Evolutionary conservation across 2,329 filamentous ascomycete species (phyloP).

Genomic region (Thermomyces lanuginosus): DNA sequence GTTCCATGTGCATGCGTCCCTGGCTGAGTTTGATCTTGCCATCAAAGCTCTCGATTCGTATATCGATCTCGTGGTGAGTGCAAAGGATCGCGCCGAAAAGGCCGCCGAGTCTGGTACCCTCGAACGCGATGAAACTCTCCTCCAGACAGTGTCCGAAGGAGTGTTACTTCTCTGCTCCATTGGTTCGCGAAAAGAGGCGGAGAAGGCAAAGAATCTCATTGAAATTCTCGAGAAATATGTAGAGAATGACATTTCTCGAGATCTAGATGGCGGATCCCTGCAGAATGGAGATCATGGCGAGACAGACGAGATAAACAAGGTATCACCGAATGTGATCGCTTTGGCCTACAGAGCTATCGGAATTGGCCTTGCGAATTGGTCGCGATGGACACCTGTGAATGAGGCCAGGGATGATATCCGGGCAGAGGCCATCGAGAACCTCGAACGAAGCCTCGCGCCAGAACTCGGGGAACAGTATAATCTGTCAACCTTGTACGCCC

Average conservation of each 20-base stretch:
- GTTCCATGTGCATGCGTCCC: slow-evolving; percentile 70
- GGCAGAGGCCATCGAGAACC: slow-evolving; percentile 55
- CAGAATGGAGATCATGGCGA: slow-evolving; percentile 8
- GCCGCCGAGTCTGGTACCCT: slow-evolving; percentile 46
- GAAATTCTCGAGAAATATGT: slow-evolving; percentile 60
- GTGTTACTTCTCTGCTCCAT: slow-evolving; percentile 70
- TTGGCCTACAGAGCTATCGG: slow-evolving; percentile 72
- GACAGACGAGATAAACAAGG: slow-evolving; percentile 11
- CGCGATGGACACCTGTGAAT: slow-evolving; percentile 61
- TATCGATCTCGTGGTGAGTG: slow-evolving; percentile 69
- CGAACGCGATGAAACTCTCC: slow-evolving; percentile 60
- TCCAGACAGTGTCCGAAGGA: slow-evolving; percentile 65
- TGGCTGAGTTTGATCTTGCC: slow-evolving; percentile 84
- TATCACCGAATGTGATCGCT: slow-evolving; percentile 48
- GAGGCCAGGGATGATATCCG: slow-evolving; percentile 57
- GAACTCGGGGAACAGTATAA: slow-evolving; percentile 51
- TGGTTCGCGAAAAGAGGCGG: slow-evolving; percentile 55
- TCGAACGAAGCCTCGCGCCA: slow-evolving; percentile 56
- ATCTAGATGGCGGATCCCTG: slow-evolving; percentile 9
- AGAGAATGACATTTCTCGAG: slow-evolving; percentile 37
- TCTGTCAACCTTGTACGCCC: slow-evolving; percentile 60
- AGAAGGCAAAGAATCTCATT: slow-evolving; percentile 60
- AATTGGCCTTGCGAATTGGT: slow-evolving; percentile 74
- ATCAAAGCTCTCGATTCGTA: slow-evolving; percentile 88
- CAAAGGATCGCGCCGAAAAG: slow-evolving; percentile 70